Evolutionary conservation across 352 stramenopile species (phyloP).

Genomic region (Phytophthora niederhauseri): DNA sequence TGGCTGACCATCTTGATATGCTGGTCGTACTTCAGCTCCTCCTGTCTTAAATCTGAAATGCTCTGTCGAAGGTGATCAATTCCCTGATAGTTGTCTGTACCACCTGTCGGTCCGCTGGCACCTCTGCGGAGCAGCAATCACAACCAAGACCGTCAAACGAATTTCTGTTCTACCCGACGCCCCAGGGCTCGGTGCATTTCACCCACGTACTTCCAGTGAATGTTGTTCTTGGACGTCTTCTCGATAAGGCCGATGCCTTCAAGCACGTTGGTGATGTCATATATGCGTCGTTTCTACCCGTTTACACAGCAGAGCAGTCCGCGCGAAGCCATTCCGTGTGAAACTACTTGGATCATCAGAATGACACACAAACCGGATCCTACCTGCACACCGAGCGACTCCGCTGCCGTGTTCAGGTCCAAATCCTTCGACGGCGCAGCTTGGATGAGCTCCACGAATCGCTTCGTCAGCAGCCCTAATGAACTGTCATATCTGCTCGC

Average conservation of each 20-base stretch:
- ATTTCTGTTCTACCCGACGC: not conserved
- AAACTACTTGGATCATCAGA: not conserved
- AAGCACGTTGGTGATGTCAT: slow-evolving; percentile 99
- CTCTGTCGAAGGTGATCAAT: slow-evolving; percentile 76
- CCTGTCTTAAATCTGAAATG: slow-evolving; percentile 82
- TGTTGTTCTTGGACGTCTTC: slow-evolving; percentile 98
- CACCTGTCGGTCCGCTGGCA: slow-evolving; percentile 49
- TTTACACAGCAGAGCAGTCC: not conserved
- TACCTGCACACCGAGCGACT: slow-evolving; percentile 82
- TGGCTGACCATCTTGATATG: slow-evolving; percentile 86
- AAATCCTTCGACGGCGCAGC: slow-evolving; percentile 87
- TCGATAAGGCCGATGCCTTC: slow-evolving; percentile 98
- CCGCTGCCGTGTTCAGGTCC: slow-evolving; percentile 95
- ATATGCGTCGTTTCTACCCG: slow-evolving; percentile 95
- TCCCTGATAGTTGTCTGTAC: slow-evolving; percentile 62
- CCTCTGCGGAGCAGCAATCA: slow-evolving; percentile 41
- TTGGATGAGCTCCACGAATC: slow-evolving; percentile 97
- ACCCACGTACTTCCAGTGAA: slow-evolving; percentile 94
- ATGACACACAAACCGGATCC: not conserved
- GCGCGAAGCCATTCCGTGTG: not conserved
- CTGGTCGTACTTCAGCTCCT: slow-evolving; percentile 86
- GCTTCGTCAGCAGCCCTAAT: slow-evolving; percentile 96
- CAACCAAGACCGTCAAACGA: slow-evolving; percentile 1
- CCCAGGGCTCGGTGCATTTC: not conserved
- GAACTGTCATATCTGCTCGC: slow-evolving; percentile 96